Evolutionary conservation across 2,329 filamentous ascomycete genomes (phyloP).

Genomic region (Rosellinia necatrix): DNA sequence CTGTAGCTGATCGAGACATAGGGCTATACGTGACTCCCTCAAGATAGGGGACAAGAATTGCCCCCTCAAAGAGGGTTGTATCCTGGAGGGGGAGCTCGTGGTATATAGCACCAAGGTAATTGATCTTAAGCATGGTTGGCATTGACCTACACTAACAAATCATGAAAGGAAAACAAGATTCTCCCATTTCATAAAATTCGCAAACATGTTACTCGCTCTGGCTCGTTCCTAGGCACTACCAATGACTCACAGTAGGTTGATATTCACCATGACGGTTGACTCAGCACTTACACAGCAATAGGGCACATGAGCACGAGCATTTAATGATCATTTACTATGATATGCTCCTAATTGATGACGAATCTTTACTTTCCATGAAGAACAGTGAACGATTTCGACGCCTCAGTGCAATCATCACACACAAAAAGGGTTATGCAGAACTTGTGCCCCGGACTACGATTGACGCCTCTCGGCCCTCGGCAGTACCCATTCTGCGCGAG

Average conservation of each 20-base stretch:
- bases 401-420: conserved; percentile 58
- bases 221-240: conserved; percentile 68
- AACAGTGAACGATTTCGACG: conserved; percentile 65
- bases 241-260: conserved; percentile 67
- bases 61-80: conserved; percentile 67
- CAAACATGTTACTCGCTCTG: conserved; percentile 77
- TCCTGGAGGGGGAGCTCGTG: conserved; percentile 82
- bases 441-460: conserved; percentile 64
- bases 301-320: conserved; percentile 56
- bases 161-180: conserved; percentile 58
- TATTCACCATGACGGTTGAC: neutral
- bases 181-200: conserved; percentile 81
- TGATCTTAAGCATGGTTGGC: neutral
- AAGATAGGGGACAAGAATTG: conserved; percentile 63
- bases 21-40: conserved; percentile 66
- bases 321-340: conserved; percentile 68
- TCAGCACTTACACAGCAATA: conserved; percentile 38
- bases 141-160: neutral
- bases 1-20: conserved; percentile 13
- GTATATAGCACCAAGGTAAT: conserved; percentile 70
- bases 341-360: conserved; percentile 57
- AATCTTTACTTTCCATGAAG: conserved; percentile 54
- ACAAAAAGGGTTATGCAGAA: conserved; percentile 64
- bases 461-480: conserved; percentile 64
- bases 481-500: conserved; percentile 59